Conservation (phyloP, 805 yeast species). For the Teunomyces lycoperdinae region DNA sequence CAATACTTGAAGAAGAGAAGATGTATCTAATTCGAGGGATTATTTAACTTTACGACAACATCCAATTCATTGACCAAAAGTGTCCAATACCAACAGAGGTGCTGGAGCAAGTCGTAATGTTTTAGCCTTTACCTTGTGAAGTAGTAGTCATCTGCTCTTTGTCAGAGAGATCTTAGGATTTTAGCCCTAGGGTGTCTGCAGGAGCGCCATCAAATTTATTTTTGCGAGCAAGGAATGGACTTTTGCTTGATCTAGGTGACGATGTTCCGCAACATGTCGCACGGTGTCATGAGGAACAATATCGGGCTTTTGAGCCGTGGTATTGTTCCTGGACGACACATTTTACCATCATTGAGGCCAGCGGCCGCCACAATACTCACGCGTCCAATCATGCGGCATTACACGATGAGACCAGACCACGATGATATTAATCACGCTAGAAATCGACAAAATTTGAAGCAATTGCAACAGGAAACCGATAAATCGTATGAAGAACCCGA, state of each 20-base stretch:
- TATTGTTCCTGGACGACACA: not conserved
- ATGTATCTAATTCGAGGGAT: too few species aligned
- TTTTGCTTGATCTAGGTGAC: not conserved
- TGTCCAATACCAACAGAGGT: too few species aligned
- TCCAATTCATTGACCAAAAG: too few species aligned
- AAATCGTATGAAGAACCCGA: not conserved
- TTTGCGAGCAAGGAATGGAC: conserved; percentile 1
- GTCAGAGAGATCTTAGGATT: too few species aligned
- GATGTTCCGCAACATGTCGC: not conserved
- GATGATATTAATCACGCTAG: not conserved
- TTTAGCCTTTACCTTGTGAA: too few species aligned
- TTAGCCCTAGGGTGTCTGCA: not conserved
- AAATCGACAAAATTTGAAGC: not conserved
- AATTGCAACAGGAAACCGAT: not conserved
- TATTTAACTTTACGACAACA: too few species aligned
- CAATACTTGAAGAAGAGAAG: too few species aligned
- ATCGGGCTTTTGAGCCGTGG: not conserved
- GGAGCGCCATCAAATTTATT: conserved; percentile 1
- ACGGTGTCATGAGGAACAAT: not conserved
- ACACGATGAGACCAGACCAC: not conserved
- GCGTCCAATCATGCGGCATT: not conserved
- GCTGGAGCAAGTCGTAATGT: too few species aligned
- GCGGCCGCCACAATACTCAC: not conserved
- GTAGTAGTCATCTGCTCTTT: too few species aligned
- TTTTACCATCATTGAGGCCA: not conserved